Evolutionary conservation across 192 early-diverging fungal species (phyloP).

Genomic region (Pilaira anomala): DNA sequence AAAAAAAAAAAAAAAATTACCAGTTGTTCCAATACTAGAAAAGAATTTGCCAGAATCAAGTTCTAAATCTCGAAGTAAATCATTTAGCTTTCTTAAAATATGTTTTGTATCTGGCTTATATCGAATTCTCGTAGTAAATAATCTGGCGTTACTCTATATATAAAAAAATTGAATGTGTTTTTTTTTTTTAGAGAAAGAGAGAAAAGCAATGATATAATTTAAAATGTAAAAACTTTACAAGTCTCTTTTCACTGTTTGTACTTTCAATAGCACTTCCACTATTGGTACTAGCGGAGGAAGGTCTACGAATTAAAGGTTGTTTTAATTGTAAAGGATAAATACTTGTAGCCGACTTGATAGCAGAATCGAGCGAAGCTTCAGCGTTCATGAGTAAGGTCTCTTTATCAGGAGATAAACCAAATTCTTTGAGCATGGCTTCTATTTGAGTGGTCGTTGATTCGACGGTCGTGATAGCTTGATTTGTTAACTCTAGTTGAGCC

Average conservation of each 20-base stretch:
- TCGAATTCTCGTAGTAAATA: slow-evolving; percentile 19
- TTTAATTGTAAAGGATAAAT: slow-evolving; percentile 12
- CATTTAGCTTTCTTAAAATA: slow-evolving; percentile 24
- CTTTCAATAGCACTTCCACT: neutral
- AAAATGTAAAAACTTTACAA: neutral
- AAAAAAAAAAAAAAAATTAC: no score
- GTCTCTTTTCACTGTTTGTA: neutral
- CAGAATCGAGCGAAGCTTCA: slow-evolving; percentile 24
- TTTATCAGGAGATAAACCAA: slow-evolving; percentile 15
- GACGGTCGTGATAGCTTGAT: slow-evolving; percentile 23
- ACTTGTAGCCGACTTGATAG: slow-evolving; percentile 21
- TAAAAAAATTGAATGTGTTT: slow-evolving; percentile 8
- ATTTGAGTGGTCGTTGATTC: slow-evolving; percentile 26
- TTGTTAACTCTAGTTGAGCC: slow-evolving; percentile 22
- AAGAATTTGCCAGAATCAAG: slow-evolving; percentile 28
- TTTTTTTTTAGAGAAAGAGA: no score
- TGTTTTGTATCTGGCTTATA: slow-evolving; percentile 31
- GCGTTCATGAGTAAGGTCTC: slow-evolving; percentile 21
- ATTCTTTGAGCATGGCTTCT: slow-evolving; percentile 26
- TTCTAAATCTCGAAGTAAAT: slow-evolving; percentile 20
- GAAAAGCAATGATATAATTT: no score
- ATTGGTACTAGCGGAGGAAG: slow-evolving; percentile 12
- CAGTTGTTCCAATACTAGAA: slow-evolving; percentile 17
- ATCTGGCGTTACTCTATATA: neutral
- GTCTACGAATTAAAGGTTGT: neutral